Base-by-base conservation (phyloP, 2,329 filamentous ascomycete genomes). In the Hymenoscyphus linearis region DNA sequence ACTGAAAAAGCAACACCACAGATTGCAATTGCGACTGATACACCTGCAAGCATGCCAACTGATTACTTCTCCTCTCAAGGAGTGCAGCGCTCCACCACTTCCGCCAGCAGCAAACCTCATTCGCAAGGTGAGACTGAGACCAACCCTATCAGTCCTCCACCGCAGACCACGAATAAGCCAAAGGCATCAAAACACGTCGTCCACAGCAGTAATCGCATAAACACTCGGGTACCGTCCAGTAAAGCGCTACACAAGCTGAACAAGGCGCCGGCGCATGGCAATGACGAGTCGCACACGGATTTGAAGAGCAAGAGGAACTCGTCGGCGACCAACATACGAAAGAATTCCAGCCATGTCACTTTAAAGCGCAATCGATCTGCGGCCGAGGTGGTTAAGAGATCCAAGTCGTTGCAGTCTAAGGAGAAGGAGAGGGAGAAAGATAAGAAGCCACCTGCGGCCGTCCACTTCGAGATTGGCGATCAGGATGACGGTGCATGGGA, bases 381-480 rank as follows among this genome's bases (percentile, higher is more conserved):
- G 66, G 80, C 77, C 69, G 83, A 85, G 64, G 77, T 86, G 47
- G 72, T 70, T 66, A 80, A 79, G 62, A 79, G 79, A 61, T 75
- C 74, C 52, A 83, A 80, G 68, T 81, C 82, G 14, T 73, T 78
- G 50, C 31, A 55, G 18, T 31, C 78, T 76, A 52, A 40, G 27
- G 57, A 59, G 13, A 50, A 57, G 55, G 55, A 47, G 66, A 69
- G 12, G 78, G 79, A 64, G 79, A 78, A 67, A 75, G 84, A 16
- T 7, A 47, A 31, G 56, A 84, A 84, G 70, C 80, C 81, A 61
- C n/a, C 40, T 26, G 74, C 78, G 13, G 80, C 82, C 64, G 85
- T 87, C 35, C 85, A 86, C 69, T 88, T 88, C 67, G 84, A 86
- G 68, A 77, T 88, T 59, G 85, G 85, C 58, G 80, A 77, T 68